Evolutionary conservation across 495 filamentous ascomycete genomes (phyloP).

Genomic region (Aspergillus nidulans): DNA sequence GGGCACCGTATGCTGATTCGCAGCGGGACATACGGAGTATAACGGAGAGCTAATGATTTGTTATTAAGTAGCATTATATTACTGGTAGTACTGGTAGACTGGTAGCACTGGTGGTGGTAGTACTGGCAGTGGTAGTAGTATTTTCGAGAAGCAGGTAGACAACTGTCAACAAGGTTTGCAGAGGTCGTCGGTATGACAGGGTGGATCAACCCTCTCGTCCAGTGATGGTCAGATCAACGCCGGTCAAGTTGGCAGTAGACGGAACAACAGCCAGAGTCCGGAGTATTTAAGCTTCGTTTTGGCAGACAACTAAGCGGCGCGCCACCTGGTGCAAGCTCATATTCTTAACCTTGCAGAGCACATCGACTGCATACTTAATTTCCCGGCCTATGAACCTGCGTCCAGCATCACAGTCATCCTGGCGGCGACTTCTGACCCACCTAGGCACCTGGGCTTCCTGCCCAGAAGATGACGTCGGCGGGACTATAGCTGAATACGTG

Average conservation of each 20-base stretch:
- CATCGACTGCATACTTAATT: not conserved
- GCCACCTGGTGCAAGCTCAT: not conserved
- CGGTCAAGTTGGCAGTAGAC: not conserved
- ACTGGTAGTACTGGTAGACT: too few species aligned
- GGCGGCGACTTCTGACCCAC: slow-evolving; percentile 6
- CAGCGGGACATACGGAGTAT: not conserved
- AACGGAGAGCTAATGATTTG: not conserved
- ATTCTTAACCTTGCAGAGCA: not conserved
- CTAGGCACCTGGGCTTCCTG: not conserved
- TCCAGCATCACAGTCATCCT: not conserved
- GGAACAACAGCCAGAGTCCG: not conserved
- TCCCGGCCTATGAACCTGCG: not conserved
- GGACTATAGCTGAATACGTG: not conserved
- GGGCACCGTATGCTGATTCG: not conserved
- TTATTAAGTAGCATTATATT: too few species aligned
- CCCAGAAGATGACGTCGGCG: slow-evolving; percentile 1
- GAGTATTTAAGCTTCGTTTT: slow-evolving; percentile 1
- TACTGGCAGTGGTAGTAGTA: too few species aligned
- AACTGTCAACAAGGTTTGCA: not conserved
- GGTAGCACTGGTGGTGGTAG: too few species aligned
- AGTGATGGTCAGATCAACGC: not conserved
- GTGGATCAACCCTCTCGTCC: slow-evolving; percentile 1
- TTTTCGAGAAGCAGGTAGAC: not conserved
- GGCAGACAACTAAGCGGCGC: not conserved
- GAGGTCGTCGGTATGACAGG: slow-evolving; percentile 2